These are phyloP conservation scores for Dianthus caryophyllus DNA, from an alignment of 148 eudicot species.

Conservation along the genomic window DNA sequence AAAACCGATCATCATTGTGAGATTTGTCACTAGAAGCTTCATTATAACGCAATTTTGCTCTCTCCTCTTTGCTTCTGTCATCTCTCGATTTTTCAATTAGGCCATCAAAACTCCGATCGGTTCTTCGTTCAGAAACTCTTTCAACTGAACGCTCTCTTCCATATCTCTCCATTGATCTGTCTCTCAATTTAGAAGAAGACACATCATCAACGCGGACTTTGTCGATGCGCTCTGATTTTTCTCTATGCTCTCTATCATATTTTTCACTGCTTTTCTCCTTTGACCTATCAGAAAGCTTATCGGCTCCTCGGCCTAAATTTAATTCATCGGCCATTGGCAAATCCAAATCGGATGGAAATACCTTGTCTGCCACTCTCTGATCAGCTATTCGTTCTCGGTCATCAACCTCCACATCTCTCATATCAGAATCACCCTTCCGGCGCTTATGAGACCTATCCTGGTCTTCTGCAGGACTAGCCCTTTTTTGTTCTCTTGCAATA, in stretches of 20 bases:
- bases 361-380: slow-evolving; percentile 42
- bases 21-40: slow-evolving; percentile 62
- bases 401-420: slow-evolving; percentile 58
- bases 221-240: slow-evolving; percentile 63
- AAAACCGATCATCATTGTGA: slow-evolving; percentile 67
- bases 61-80: slow-evolving; percentile 81
- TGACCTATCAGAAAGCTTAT: slow-evolving; percentile 52
- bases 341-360: slow-evolving; percentile 40
- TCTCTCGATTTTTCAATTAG: slow-evolving; percentile 52
- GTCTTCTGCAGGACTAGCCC: slow-evolving; percentile 83
- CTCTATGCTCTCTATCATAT: slow-evolving; percentile 71
- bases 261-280: slow-evolving; percentile 76
- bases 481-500: slow-evolving; percentile 61
- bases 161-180: slow-evolving; percentile 78
- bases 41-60: slow-evolving; percentile 57
- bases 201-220: slow-evolving; percentile 66
- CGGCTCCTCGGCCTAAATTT: slow-evolving; percentile 36
- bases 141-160: slow-evolving; percentile 86
- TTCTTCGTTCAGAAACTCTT: slow-evolving; percentile 57
- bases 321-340: slow-evolving; percentile 55
- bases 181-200: slow-evolving; percentile 59
- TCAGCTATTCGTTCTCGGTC: slow-evolving; percentile 53
- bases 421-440: slow-evolving; percentile 67
- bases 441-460: slow-evolving; percentile 69
- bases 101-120: slow-evolving; percentile 63